Base-by-base conservation (phyloP, 2,329 filamentous ascomycete species). In the Fusarium xylarioides region DNA sequence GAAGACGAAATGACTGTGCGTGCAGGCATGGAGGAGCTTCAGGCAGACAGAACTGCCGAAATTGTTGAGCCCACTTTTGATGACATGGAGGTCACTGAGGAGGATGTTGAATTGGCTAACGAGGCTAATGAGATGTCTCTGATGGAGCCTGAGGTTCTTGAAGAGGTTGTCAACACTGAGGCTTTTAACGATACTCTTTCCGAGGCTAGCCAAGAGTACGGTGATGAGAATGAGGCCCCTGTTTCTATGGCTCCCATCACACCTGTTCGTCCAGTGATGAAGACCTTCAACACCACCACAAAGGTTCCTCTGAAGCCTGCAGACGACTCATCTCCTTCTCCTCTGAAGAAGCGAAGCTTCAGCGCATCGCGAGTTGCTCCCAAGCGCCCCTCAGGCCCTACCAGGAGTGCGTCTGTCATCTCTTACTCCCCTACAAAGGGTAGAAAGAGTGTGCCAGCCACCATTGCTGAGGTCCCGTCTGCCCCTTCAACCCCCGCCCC, bases 241-340 rank as follows among this genome's bases (percentile, higher is more conserved):
- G 84, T 86, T 23, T 82, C 82, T 28, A 80, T 89, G 37, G 68
- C 73, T 30, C 89, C 88, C 4, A 82, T 85, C 12, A 93, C 91
- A 3, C 91, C 91, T 0, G 82, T 86, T 55, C 86, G 89, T 21
- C 81, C 83, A 1, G 76, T 85, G n/a, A 82, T 81, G n/a, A 85
- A 86, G 62, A 74, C 78, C 6, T 89, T 92, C 70, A 89, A 93
- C 80, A 95, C 93, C 1, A 90, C 93, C 1, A 93, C 91, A 32
- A 95, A 95, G 81, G 90, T 95, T 9, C 92, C 93, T 4, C 82
- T 95, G 44, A 94, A 93, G 80, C 85, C 90, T 7, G 90, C 91
- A 30, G 91, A 89, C 76, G 81, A 92, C 78, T 82, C 87, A 76
- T 83, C 88, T 59, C 81, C 87, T 38, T 82, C 83, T 63, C 80